Percentiles rank a stretch among this genome's conserved stretches.
phyloP scores from a whole-genome alignment of 805 yeast species.

The Wickerhamomyces chambardii region DNA sequence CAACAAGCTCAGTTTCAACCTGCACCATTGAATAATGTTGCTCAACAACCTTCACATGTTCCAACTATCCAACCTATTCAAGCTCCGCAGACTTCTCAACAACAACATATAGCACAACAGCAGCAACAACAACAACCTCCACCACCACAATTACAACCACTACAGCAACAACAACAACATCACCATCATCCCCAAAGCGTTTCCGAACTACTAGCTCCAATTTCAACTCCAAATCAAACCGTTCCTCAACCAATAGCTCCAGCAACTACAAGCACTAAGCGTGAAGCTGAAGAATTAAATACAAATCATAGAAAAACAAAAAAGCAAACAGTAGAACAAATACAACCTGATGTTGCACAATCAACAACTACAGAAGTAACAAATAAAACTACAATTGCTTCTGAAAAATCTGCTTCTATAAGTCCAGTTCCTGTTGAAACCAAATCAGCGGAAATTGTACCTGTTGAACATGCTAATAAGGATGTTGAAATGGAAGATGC shows the following conservation, averaged over 20 bases:
- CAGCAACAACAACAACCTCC: conserved; percentile 9
- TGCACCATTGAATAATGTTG: conserved; percentile 4
- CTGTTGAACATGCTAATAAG: conserved; percentile 1
- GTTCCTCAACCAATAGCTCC: conserved; percentile 1
- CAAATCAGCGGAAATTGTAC: no score
- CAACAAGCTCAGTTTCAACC: conserved; percentile 1
- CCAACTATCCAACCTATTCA: no score
- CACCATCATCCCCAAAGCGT: background rate
- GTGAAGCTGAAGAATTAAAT: conserved; percentile 1
- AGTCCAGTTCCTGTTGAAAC: conserved; percentile 8
- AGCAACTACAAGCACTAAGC: conserved; percentile 4
- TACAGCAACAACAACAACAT: conserved; percentile 3
- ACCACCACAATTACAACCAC: conserved; percentile 12
- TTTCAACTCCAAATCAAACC: conserved; percentile 13
- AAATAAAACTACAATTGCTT: conserved; percentile 1
- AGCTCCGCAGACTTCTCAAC: no score
- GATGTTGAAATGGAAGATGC: background rate
- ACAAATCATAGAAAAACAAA: conserved; percentile 1
- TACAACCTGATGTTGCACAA: background rate
- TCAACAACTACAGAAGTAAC: background rate
- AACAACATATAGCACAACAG: conserved; percentile 3
- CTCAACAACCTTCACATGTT: conserved; percentile 3
- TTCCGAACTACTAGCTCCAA: conserved; percentile 8
- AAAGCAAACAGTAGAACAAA: background rate
- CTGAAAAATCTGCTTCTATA: conserved; percentile 3